These are phyloP conservation scores for Tolypocladium capitatum DNA, from an alignment of 2,329 filamentous ascomycete genomes.

Conservation along the genomic window DNA sequence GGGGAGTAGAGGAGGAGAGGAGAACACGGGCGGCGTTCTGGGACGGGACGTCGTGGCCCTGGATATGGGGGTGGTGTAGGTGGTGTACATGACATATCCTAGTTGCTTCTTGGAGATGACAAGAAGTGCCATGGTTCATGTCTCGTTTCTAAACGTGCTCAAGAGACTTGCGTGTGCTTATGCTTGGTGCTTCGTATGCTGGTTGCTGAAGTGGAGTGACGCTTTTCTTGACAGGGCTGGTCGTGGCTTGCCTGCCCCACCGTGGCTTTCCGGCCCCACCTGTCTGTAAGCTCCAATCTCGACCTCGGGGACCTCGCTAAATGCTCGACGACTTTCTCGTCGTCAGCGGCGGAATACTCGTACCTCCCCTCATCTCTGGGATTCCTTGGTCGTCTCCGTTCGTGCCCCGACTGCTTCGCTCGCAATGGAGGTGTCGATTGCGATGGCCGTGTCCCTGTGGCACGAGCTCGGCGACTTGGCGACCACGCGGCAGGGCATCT, in stretches of 20 bases:
- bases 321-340: no score
- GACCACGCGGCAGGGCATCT: conserved; percentile 2
- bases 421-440: not conserved
- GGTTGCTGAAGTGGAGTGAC: not conserved
- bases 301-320: no score
- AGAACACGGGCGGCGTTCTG: not conserved
- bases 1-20: not conserved
- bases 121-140: conserved; percentile 7
- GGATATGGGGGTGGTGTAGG: conserved; percentile 1
- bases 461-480: conserved; percentile 1
- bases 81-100: conserved; percentile 2
- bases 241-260: not conserved
- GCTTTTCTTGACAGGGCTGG: not conserved
- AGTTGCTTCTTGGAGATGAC: conserved; percentile 2
- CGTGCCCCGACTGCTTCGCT: not conserved
- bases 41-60: not conserved
- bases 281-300: no score
- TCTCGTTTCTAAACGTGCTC: not conserved
- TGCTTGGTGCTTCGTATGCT: not conserved
- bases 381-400: not conserved
- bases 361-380: no score
- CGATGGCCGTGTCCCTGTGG: conserved; percentile 4
- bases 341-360: no score
- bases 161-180: not conserved
- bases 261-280: no score